A percentile compares a stretch with the other conserved stretches of the same genome.
Conservation (phyloP, 2,329 filamentous ascomycete species). For the Trichoderma citrinoviride region DNA sequence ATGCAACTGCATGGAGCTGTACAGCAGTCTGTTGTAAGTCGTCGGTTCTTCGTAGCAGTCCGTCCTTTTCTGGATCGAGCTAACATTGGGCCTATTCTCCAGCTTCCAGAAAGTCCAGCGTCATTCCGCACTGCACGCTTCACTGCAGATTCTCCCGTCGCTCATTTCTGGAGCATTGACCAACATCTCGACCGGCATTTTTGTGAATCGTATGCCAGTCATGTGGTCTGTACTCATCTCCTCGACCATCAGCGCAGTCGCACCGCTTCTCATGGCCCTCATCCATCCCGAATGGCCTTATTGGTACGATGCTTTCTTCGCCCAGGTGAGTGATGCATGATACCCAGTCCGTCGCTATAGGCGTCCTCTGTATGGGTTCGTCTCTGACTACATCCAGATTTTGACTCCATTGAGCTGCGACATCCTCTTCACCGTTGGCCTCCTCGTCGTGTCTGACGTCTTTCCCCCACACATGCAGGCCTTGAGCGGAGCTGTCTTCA, state of each 20-base stretch:
- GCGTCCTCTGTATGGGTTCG: background rate
- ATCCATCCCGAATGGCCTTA: conserved; percentile 49
- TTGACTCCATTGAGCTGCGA: conserved; percentile 44
- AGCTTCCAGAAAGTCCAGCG: conserved; percentile 53
- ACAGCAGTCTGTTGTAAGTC: conserved; percentile 48
- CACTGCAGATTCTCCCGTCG: conserved; percentile 46
- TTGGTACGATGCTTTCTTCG: conserved; percentile 48
- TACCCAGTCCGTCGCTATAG: background rate
- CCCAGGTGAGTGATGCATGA: conserved; percentile 28
- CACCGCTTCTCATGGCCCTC: conserved; percentile 56
- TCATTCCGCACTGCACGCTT: conserved; percentile 44
- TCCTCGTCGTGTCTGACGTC: conserved; percentile 52
- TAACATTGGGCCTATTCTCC: conserved; percentile 5
- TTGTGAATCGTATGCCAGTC: conserved; percentile 43
- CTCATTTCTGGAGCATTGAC: conserved; percentile 43
- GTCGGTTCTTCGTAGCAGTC: background rate
- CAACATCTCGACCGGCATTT: conserved; percentile 46
- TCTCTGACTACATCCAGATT: conserved; percentile 23
- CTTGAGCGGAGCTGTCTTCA: conserved; percentile 61
- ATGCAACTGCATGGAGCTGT: conserved; percentile 47
- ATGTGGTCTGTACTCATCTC: conserved; percentile 41
- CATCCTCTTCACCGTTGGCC: conserved; percentile 55
- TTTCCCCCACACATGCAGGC: conserved; percentile 58
- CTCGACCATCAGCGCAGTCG: conserved; percentile 42
- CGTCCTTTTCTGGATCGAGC: background rate